A percentile compares a stretch with the other conserved stretches of the same genome.
Evolutionary conservation across 805 yeast species (phyloP).

Genomic region (Schwanniomyces polymorphus): DNA sequence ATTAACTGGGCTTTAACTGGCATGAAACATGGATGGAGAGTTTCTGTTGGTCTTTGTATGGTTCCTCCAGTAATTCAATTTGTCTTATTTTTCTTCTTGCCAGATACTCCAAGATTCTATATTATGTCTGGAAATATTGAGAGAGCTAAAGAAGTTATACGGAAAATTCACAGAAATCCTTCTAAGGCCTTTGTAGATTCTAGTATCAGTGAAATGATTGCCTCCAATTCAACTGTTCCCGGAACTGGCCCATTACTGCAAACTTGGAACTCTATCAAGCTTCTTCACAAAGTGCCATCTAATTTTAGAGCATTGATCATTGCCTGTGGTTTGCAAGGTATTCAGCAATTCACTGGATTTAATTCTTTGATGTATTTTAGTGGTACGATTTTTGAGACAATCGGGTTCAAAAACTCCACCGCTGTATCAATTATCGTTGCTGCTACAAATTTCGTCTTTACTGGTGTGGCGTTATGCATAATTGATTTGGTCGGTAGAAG

Average conservation of each 20-base stretch:
- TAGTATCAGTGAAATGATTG: constrained; percentile 66
- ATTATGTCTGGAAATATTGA: constrained; percentile 68
- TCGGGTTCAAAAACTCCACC: constrained; percentile 87
- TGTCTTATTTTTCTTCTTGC: constrained; percentile 76
- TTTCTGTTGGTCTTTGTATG: constrained; percentile 85
- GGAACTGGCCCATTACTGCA: constrained; percentile 44
- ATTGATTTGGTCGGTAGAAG: constrained; percentile 91
- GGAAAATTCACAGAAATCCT: constrained; percentile 61
- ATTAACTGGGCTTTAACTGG: constrained; percentile 83
- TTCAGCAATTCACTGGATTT: constrained; percentile 96
- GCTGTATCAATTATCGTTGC: constrained; percentile 93
- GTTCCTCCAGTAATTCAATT: constrained; percentile 83
- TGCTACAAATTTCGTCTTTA: constrained; percentile 90
- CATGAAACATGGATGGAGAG: constrained; percentile 87
- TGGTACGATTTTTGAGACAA: constrained; percentile 85
- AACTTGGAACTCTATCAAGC: constrained; percentile 59
- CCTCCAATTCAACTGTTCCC: constrained; percentile 41
- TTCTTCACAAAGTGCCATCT: constrained; percentile 67
- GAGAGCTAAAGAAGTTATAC: constrained; percentile 65
- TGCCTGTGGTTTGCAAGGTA: constrained; percentile 92
- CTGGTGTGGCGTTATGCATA: constrained; percentile 79
- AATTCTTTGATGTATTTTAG: constrained; percentile 95
- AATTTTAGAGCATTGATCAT: constrained; percentile 87
- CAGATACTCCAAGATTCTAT: constrained; percentile 93
- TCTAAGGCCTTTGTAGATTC: constrained; percentile 62